These are phyloP conservation scores for Hebeloma cylindrosporum DNA, from an alignment of 768 basidiomycete genomes.

Conservation along the genomic window DNA sequence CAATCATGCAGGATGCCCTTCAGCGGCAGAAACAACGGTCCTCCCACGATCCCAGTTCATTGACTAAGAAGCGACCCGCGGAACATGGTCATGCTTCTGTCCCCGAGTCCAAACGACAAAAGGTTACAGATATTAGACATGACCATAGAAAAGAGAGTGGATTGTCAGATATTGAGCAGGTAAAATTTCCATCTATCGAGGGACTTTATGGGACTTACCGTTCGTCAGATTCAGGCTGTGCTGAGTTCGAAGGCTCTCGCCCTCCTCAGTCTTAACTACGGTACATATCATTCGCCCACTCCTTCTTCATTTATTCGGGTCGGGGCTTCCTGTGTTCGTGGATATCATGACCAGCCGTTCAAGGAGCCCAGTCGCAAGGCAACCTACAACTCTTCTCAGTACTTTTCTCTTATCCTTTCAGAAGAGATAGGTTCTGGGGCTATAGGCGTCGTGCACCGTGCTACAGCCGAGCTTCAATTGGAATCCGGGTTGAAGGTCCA, in stretches of 20 bases:
- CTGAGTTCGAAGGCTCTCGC: background rate
- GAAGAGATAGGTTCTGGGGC: conserved; percentile 14
- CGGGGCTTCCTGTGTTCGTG: too few species aligned
- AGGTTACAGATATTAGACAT: too few species aligned
- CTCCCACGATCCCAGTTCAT: background rate
- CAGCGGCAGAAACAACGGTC: background rate
- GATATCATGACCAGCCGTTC: too few species aligned
- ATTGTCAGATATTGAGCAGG: too few species aligned
- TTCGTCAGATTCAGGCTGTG: background rate
- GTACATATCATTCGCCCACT: background rate
- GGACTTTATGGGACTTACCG: background rate
- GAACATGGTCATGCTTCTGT: background rate
- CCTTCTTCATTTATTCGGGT: background rate
- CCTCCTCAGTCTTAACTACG: background rate
- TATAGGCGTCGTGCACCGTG: conserved; percentile 13
- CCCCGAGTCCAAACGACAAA: background rate
- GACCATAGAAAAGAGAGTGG: too few species aligned
- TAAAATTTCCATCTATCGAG: background rate
- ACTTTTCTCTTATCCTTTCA: conserved; percentile 1
- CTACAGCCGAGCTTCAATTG: background rate
- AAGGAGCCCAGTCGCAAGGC: too few species aligned
- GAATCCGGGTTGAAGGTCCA: background rate
- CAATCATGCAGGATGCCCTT: conserved; percentile 10
- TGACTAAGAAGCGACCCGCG: background rate
- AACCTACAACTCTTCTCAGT: too few species aligned